Base-by-base conservation (phyloP, 768 basidiomycete genomes). In the Mycena albidolilacea region DNA sequence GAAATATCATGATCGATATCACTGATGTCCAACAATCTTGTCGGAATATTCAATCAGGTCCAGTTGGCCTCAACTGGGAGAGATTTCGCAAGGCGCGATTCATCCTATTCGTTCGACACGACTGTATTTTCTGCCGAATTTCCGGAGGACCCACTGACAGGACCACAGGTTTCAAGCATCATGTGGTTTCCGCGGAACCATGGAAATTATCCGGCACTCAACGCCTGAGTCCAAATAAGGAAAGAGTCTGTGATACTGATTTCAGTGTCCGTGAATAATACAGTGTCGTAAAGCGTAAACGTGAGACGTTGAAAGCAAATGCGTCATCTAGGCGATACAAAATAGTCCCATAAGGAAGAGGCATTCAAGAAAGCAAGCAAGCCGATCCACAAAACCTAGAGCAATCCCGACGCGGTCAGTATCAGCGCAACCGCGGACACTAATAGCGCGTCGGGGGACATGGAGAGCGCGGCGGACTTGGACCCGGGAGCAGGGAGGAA, bases 401-500 rank as follows among this genome's bases (percentile, higher is more conserved):
- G 35, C 55, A 68, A 37, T 21, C 71, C 71, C 52, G 65, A 63
- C 35, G 62, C 65, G 59, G 64, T 73, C 37, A 77, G n/a, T 12
- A 74, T 76, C 30, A 81, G 23, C 2, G 76, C 69, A 30, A 79
- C 46, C 5, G 74, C 44, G 9, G 76, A 76, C 38, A 78, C 72
- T 21, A 79, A 19, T 7, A 80, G 43, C 43, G 74, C 75, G 44
- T 78, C 67, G 7, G 82, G 79, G 7, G 82, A 80, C 41, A 77
- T 75, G 19, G 75, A 70, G 38, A 80, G 55, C 6, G 86, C 80
- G 12, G 76, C 85, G 5, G 83, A 85, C 44, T 77, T 78, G 58
- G 89, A 83, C 5, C 90, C 90, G 0, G 91, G 91, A 15, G 88
- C 89, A 0, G 91, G 91, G 15, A 92, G 82, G 80, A 92, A 92